phyloP scores from a whole-genome alignment of 2,329 filamentous ascomycete species.

The Nigrograna mackinnonii region DNA sequence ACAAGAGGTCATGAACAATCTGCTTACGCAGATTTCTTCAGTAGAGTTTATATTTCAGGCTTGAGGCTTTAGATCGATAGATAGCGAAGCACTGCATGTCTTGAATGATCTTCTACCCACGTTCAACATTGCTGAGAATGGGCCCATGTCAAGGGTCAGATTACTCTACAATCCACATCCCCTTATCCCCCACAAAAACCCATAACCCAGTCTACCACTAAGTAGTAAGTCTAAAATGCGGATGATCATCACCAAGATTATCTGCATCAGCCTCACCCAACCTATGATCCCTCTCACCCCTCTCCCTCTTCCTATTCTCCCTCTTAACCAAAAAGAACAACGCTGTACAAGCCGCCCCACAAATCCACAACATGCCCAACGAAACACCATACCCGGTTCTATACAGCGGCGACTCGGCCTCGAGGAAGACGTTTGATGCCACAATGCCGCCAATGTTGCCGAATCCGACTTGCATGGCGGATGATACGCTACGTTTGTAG shows the following conservation, averaged over 20 bases:
- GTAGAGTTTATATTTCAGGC: too few species aligned
- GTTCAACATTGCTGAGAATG: too few species aligned
- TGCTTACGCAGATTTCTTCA: too few species aligned
- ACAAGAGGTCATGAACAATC: too few species aligned
- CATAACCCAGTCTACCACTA: conserved; percentile 1
- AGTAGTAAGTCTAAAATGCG: conserved; percentile 50
- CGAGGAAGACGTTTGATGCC: conserved; percentile 54
- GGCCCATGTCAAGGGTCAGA: too few species aligned
- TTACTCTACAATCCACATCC: too few species aligned
- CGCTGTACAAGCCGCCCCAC: conserved; percentile 45
- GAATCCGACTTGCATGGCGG: conserved; percentile 51
- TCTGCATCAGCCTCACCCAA: conserved; percentile 46
- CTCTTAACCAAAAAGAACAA: conserved; percentile 45
- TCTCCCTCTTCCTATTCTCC: conserved; percentile 54
- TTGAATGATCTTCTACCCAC: too few species aligned
- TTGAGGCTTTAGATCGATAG: too few species aligned
- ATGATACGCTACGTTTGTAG: conserved; percentile 58
- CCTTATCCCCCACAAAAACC: too few species aligned
- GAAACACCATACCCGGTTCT: conserved; percentile 53
- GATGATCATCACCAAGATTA: conserved; percentile 58
- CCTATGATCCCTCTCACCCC: conserved; percentile 51
- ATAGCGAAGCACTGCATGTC: too few species aligned
- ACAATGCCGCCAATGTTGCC: conserved; percentile 57
- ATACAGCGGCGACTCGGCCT: conserved; percentile 50
- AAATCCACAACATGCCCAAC: conserved; percentile 55